Evolutionary conservation across 345 rosid species (phyloP).

Genomic region (Brassica cretica): DNA sequence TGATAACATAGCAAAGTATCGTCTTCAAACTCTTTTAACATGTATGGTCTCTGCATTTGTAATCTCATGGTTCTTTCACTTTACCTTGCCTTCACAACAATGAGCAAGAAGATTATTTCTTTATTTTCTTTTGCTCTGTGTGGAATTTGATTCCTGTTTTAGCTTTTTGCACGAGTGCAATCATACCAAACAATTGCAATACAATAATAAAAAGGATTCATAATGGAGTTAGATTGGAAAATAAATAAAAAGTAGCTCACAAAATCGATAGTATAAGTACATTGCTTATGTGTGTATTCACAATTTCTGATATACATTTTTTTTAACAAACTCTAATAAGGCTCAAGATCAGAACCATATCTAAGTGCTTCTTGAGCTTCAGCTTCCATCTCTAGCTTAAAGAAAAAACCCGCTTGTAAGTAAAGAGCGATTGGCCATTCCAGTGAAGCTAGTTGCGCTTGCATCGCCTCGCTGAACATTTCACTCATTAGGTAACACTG

Average conservation of each 20-base stretch:
- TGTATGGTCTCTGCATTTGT: conserved; percentile 43
- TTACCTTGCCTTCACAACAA: conserved; percentile 40
- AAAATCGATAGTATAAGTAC: conserved; percentile 11
- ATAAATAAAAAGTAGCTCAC: neutral
- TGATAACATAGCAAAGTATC: conserved; percentile 28
- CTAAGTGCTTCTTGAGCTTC: conserved; percentile 84
- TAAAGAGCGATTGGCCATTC: conserved; percentile 86
- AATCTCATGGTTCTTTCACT: conserved; percentile 42
- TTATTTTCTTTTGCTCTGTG: conserved; percentile 31
- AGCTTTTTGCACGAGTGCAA: conserved; percentile 44
- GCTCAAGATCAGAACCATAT: conserved; percentile 71
- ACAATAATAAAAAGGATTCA: neutral
- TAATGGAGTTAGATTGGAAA: neutral
- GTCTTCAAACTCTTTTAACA: conserved; percentile 17
- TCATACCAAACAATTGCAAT: conserved; percentile 34
- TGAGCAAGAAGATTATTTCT: conserved; percentile 18
- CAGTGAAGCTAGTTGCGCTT: conserved; percentile 78
- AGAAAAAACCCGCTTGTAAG: conserved; percentile 80
- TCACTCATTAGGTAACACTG: conserved; percentile 65
- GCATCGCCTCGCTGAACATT: conserved; percentile 79
- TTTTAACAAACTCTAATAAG: conserved; percentile 20
- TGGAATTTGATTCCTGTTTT: conserved; percentile 38
- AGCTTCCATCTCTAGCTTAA: conserved; percentile 75
- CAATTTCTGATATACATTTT: neutral
- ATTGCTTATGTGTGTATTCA: conserved; percentile 37